phyloP scores from a whole-genome alignment of 306 rosid species.

The Lotus japonicus region DNA sequence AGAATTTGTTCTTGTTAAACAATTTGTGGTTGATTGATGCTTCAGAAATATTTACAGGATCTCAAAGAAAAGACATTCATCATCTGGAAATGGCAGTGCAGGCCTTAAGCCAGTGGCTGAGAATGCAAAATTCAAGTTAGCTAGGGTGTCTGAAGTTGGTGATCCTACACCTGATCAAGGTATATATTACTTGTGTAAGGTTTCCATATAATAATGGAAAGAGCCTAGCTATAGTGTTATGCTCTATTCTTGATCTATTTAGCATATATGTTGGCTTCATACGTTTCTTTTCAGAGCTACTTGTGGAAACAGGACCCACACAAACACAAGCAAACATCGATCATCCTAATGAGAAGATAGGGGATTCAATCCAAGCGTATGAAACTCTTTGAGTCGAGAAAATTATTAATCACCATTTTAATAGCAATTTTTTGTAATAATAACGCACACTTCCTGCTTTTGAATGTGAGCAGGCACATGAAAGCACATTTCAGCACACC shows the following conservation, averaged over 20 bases:
- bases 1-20: background rate
- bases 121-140: conserved; percentile 44
- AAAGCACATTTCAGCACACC: conserved; percentile 64
- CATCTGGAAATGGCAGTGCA: conserved; percentile 50
- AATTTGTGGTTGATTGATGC: conserved; percentile 6
- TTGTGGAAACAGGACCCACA: conserved; percentile 76
- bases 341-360: conserved; percentile 43
- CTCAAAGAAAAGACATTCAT: conserved; percentile 46
- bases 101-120: conserved; percentile 66
- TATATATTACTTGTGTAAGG: conserved; percentile 11
- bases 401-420: background rate
- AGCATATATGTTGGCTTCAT: background rate
- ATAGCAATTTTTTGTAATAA: background rate
- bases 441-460: background rate
- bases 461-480: conserved; percentile 53
- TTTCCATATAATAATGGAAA: background rate
- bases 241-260: background rate
- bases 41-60: conserved; percentile 31
- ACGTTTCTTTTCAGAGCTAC: conserved; percentile 48
- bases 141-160: conserved; percentile 40
- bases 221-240: background rate
- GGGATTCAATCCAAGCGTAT: conserved; percentile 63
- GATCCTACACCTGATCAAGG: conserved; percentile 61
- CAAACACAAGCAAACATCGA: conserved; percentile 55
- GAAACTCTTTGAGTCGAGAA: background rate